Percentiles rank a stretch among this genome's conserved stretches.
phyloP scores from a whole-genome alignment of 1,284 basidiomycete species.

The Flammula alnicola region DNA sequence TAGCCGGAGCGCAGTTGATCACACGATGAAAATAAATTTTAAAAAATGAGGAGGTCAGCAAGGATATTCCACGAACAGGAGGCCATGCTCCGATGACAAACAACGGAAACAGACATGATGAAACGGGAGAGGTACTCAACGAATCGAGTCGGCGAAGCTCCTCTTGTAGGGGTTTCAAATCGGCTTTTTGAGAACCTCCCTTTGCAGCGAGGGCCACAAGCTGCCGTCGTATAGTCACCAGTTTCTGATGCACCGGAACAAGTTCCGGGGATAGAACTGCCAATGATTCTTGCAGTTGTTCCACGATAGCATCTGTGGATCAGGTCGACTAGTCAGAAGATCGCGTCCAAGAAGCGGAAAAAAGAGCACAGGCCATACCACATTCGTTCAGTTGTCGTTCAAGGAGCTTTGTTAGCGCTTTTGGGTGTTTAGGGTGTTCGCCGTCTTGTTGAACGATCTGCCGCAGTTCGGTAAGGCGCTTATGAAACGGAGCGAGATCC shows the following conservation, averaged over 20 bases:
- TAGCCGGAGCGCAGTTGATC: too few species aligned
- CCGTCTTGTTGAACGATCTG: slow-evolving; percentile 84
- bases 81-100: slow-evolving; percentile 28
- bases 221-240: slow-evolving; percentile 89
- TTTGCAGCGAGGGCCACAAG: slow-evolving; percentile 90
- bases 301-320: slow-evolving; percentile 73
- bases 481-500: slow-evolving; percentile 85
- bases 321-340: neutral
- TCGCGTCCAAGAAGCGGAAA: slow-evolving; percentile 11
- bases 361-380: slow-evolving; percentile 57
- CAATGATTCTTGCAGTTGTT: slow-evolving; percentile 80
- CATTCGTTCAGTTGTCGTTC: slow-evolving; percentile 92
- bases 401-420: slow-evolving; percentile 88
- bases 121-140: slow-evolving; percentile 64
- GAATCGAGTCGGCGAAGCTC: slow-evolving; percentile 95
- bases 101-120: slow-evolving; percentile 34
- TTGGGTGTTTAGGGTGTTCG: slow-evolving; percentile 83
- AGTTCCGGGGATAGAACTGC: slow-evolving; percentile 87
- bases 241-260: slow-evolving; percentile 86
- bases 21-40: too few species aligned
- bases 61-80: slow-evolving; percentile 8
- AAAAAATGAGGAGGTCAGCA: slow-evolving; percentile 9
- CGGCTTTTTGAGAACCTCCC: slow-evolving; percentile 82
- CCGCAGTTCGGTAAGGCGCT: slow-evolving; percentile 78
- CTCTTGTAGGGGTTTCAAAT: slow-evolving; percentile 90